phyloP scores from a whole-genome alignment of 31 red algal species.

The Porphyra umbilicalis region DNA sequence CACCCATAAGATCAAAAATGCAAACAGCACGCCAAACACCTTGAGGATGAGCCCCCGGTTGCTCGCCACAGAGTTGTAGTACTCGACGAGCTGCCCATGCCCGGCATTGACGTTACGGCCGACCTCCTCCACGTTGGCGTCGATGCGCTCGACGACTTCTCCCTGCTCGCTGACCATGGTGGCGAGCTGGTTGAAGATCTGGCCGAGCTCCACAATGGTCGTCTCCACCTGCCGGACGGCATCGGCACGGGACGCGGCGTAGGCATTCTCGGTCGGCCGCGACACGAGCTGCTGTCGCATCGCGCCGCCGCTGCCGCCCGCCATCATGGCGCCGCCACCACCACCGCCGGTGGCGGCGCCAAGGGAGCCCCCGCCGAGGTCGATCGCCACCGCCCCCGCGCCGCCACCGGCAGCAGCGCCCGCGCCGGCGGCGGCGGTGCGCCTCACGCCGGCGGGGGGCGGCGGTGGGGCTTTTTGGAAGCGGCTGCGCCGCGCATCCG shows the following conservation, averaged over 20 bases:
- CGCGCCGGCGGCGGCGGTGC: constrained; percentile 51
- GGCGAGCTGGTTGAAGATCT: constrained; percentile 98
- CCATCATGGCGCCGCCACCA: neutral
- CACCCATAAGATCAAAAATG: constrained; percentile 92
- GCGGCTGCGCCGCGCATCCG: constrained; percentile 72
- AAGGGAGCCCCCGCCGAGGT: constrained; percentile 73
- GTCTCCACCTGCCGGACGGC: constrained; percentile 90
- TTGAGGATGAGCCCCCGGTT: constrained; percentile 97
- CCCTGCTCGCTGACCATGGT: constrained; percentile 99
- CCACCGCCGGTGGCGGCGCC: constrained; percentile 26
- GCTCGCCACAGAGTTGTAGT: constrained; percentile 85
- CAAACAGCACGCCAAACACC: constrained; percentile 79
- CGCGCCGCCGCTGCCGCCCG: neutral
- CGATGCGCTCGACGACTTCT: constrained; percentile 97
- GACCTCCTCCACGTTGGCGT: constrained; percentile 94
- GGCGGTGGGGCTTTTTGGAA: constrained; percentile 41
- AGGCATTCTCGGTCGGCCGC: constrained; percentile 39
- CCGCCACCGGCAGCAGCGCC: constrained; percentile 49
- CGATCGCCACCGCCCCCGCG: constrained; percentile 49
- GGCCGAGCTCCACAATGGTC: constrained; percentile 97
- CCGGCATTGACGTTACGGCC: constrained; percentile 78
- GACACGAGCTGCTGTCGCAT: constrained; percentile 30
- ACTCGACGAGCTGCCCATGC: constrained; percentile 83
- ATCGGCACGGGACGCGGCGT: constrained; percentile 75
- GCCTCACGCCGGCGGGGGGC: constrained; percentile 24